Conservation (phyloP, 768 basidiomycete species). For the Leccinellum luteum region DNA sequence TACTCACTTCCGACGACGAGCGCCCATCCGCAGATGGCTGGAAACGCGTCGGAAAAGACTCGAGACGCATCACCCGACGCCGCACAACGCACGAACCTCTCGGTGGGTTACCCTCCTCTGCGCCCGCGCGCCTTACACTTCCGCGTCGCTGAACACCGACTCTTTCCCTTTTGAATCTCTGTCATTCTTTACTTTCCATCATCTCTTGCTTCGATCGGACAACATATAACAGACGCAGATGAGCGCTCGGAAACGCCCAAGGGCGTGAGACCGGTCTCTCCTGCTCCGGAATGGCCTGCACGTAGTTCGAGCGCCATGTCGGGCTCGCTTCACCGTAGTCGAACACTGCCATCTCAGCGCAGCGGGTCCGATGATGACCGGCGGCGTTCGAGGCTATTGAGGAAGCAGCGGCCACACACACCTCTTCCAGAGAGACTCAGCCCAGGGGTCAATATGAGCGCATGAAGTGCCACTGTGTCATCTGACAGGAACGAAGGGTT, state of each 20-base stretch:
- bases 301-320: slow-evolving; percentile 31
- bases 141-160: slow-evolving; percentile 27
- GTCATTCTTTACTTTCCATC: slow-evolving; percentile 2
- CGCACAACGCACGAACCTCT: slow-evolving; percentile 53
- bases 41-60: slow-evolving; percentile 46
- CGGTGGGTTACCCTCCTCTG: slow-evolving; percentile 34
- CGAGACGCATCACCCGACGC: slow-evolving; percentile 47
- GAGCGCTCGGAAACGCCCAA: slow-evolving; percentile 22
- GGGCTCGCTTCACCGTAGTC: slow-evolving; percentile 48
- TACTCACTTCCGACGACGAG: slow-evolving; percentile 50
- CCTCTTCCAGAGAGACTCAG: slow-evolving; percentile 24
- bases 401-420: slow-evolving; percentile 43
- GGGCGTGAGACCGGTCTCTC: slow-evolving; percentile 41
- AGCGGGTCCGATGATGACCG: slow-evolving; percentile 34
- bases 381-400: slow-evolving; percentile 40
- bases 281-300: slow-evolving; percentile 45
- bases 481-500: neutral
- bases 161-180: slow-evolving; percentile 8
- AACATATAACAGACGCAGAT: slow-evolving; percentile 17
- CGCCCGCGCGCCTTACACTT: slow-evolving; percentile 29
- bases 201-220: slow-evolving; percentile 12
- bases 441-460: slow-evolving; percentile 24
- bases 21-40: slow-evolving; percentile 47
- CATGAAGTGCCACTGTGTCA: slow-evolving; percentile 7
- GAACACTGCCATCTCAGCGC: slow-evolving; percentile 52